Evolutionary conservation across 2,329 filamentous ascomycete species (phyloP), one percentile per base, ranked within the genome.

Genomic region (Chaetoscypha palmicola): DNA sequence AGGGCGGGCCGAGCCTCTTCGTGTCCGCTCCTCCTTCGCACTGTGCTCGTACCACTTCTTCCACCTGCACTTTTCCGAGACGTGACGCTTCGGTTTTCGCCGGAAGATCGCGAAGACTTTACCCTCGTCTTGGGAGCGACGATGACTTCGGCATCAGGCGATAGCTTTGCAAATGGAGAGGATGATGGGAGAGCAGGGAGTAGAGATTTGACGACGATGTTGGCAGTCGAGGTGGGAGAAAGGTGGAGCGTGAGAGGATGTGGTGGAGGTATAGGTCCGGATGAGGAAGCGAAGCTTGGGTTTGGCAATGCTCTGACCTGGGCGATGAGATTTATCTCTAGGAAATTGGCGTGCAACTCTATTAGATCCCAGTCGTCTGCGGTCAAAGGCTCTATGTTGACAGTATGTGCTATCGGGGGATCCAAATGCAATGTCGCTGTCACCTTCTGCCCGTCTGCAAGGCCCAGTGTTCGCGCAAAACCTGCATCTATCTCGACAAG

Each of bases 281-380:
- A 69, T 3, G 69, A 62, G 19, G 73, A 69, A 33, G 67, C 71
- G 61, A 79, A 86, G 19, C 74, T 70, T 14, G 91, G 91, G 63
- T 96, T 97, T 19, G 91, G 91, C 17, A 98, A 72, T 14, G 91
- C 91, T 57, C 92, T 83, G 56, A 98, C 90, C 68, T 98, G 92
- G 34, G 83, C 86, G 23, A 95, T 72, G 41, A 98, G 80, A 64
- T 98, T 97, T 52, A 96, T 73, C 62, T 98, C 92, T 39, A 98
- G 72, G 60, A 97, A 98, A 12, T 84, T 92, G 4, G 92, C 92
- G 68, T 98, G 92, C 2, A 98, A 72, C 65, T 98, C 92, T 57
- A 98, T 97, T 58, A 97, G 94, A 66, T 98, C 92, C 92, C 92
- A 98, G 62, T 98, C 92, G 46, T 94, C 88, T 1, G 91, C 81